Conservation (phyloP, 129 eudicot genomes). For the Escallonia herrerae region DNA sequence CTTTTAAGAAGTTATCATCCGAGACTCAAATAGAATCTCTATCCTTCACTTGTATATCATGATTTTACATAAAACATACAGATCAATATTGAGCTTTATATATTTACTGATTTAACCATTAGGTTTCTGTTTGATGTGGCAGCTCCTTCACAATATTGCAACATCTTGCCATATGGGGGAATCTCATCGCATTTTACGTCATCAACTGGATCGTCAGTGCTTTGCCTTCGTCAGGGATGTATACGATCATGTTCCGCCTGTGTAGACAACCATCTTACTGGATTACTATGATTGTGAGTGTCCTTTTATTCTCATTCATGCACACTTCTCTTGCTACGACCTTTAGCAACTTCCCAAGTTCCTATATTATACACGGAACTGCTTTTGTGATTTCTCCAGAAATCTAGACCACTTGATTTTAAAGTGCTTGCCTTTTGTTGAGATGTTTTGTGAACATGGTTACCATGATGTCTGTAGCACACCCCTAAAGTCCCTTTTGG, state of each 20-base stretch:
- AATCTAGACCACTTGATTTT: too few relatives aligned
- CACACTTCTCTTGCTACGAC: too few relatives aligned
- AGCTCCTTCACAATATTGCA: constrained; percentile 91
- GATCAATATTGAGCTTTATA: too few relatives aligned
- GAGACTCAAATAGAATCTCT: background rate
- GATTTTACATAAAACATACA: background rate
- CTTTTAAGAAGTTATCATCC: background rate
- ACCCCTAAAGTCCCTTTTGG: too few relatives aligned
- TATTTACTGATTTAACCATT: constrained; percentile 1
- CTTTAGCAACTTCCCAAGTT: too few relatives aligned
- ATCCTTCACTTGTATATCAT: background rate
- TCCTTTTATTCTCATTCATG: constrained; percentile 1
- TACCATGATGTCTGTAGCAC: too few relatives aligned
- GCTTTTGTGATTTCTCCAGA: too few relatives aligned
- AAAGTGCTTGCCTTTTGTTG: too few relatives aligned
- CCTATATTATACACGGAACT: too few relatives aligned
- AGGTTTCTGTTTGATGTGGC: constrained; percentile 16
- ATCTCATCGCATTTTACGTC: constrained; percentile 62
- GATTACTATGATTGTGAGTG: constrained; percentile 89
- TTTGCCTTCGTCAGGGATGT: constrained; percentile 82
- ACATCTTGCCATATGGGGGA: constrained; percentile 95
- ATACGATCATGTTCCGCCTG: constrained; percentile 90
- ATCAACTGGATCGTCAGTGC: constrained; percentile 90
- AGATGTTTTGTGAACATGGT: too few relatives aligned
- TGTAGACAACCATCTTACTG: constrained; percentile 90